phyloP scores from a whole-genome alignment of 1,284 basidiomycete species.

The Cryptococcus hybrid region DNA sequence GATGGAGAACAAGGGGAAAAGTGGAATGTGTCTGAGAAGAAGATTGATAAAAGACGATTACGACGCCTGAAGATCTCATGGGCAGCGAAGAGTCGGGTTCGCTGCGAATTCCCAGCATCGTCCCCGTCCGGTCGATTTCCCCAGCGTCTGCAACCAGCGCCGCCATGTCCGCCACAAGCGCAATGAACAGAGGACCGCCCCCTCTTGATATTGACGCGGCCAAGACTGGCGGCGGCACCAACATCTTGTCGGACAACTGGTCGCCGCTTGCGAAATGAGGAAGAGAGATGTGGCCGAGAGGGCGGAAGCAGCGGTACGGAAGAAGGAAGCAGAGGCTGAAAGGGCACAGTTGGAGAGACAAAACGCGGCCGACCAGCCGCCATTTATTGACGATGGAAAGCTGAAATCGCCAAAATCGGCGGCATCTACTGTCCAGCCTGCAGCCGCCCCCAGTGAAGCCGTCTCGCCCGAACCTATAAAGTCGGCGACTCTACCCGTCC shows the following conservation, averaged over 20 bases:
- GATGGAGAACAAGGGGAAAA: not conserved
- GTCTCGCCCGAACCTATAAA: constrained; percentile 1
- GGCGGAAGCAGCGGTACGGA: not conserved
- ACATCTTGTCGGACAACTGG: constrained; percentile 37
- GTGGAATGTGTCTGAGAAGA: not conserved
- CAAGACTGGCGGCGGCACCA: constrained; percentile 14
- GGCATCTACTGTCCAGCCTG: not conserved
- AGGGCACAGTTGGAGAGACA: too few species aligned
- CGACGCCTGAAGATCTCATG: constrained; percentile 21
- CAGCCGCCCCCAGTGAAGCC: not conserved
- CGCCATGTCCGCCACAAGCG: constrained; percentile 1
- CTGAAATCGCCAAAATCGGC: too few species aligned
- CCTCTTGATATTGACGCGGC: constrained; percentile 13
- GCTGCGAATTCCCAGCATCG: constrained; percentile 9
- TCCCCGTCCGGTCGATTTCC: constrained; percentile 13
- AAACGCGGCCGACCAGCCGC: too few species aligned
- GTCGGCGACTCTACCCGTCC: constrained; percentile 6
- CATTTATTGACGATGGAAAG: constrained; percentile 3
- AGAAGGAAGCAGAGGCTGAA: not conserved
- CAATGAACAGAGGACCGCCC: constrained; percentile 10
- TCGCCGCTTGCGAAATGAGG: constrained; percentile 27
- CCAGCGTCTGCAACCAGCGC: constrained; percentile 4
- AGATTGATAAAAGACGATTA: not conserved
- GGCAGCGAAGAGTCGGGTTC: constrained; percentile 12
- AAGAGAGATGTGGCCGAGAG: not conserved